Evolutionary conservation across 108 stramenopile genomes (phyloP).

Genomic region (Cyclostephanos tholiformis): DNA sequence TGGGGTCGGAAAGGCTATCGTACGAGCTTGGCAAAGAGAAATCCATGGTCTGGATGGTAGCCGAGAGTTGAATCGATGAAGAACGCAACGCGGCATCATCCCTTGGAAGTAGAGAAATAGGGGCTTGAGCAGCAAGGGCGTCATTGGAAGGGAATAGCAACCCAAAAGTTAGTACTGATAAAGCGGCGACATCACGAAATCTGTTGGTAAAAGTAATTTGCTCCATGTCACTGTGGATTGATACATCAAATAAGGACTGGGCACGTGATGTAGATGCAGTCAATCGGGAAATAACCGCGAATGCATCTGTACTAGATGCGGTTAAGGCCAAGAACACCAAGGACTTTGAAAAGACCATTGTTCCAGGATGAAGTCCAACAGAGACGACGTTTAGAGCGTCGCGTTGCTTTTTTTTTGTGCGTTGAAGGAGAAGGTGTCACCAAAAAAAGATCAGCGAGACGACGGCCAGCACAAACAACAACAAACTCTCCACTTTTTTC

Average conservation of each 20-base stretch:
- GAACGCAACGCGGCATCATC: conserved; percentile 36
- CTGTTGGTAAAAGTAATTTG: background rate
- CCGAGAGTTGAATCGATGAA: conserved; percentile 39
- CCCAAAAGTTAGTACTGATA: conserved; percentile 25
- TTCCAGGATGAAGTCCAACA: no score
- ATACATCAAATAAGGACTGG: background rate
- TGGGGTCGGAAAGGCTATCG: conserved; percentile 42
- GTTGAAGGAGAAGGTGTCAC: no score
- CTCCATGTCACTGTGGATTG: conserved; percentile 3
- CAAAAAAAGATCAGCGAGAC: no score
- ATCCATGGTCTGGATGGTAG: conserved; percentile 49
- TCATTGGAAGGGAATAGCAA: conserved; percentile 26
- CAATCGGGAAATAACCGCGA: background rate
- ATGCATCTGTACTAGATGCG: conserved; percentile 11
- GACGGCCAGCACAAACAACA: no score
- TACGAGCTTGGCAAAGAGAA: conserved; percentile 47
- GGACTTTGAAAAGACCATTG: conserved; percentile 4
- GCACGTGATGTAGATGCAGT: conserved; percentile 3
- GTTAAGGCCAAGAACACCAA: conserved; percentile 11
- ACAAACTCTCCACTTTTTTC: no score
- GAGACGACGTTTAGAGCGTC: background rate
- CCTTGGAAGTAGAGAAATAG: background rate
- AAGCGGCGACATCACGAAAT: conserved; percentile 26
- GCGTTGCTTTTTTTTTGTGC: no score
- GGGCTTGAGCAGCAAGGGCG: conserved; percentile 30